Conservation (phyloP, 768 basidiomycete genomes). For the Naganishia vaughanmartiniae region DNA sequence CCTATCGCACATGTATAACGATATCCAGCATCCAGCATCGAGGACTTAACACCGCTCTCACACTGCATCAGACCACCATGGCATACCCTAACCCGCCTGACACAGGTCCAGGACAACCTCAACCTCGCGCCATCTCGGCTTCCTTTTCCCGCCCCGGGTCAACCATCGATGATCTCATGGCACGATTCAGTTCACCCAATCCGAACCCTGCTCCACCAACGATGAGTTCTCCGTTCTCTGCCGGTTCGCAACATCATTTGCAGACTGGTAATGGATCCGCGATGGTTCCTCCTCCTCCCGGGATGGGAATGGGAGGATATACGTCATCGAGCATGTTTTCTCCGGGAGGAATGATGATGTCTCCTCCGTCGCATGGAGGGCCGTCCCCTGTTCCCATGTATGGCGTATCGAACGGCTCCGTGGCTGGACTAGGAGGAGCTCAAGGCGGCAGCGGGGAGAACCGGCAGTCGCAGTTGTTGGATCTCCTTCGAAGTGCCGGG, state of each 20-base stretch:
- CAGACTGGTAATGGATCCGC: background rate
- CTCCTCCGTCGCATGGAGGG: conserved; percentile 1
- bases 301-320: background rate
- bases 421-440: background rate
- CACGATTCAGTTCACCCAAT: conserved; percentile 7
- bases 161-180: conserved; percentile 23
- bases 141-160: conserved; percentile 14
- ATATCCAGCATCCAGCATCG: no score
- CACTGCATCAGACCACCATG: no score
- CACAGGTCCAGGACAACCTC: background rate
- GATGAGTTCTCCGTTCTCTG: conserved; percentile 3
- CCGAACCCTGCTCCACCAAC: conserved; percentile 9
- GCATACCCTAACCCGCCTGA: background rate
- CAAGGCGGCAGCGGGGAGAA: background rate
- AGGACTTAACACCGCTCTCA: no score
- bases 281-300: background rate
- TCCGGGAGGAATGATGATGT: conserved; percentile 3
- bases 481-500: conserved; percentile 11
- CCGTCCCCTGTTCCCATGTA: background rate
- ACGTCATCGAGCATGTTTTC: conserved; percentile 1
- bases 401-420: background rate
- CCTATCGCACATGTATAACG: no score
- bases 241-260: background rate
- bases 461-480: conserved; percentile 11
- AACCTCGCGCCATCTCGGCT: conserved; percentile 4